These are phyloP conservation scores for Hyaloscypha hepaticicola DNA, from an alignment of 495 filamentous ascomycete genomes.

Conservation along the genomic window DNA sequence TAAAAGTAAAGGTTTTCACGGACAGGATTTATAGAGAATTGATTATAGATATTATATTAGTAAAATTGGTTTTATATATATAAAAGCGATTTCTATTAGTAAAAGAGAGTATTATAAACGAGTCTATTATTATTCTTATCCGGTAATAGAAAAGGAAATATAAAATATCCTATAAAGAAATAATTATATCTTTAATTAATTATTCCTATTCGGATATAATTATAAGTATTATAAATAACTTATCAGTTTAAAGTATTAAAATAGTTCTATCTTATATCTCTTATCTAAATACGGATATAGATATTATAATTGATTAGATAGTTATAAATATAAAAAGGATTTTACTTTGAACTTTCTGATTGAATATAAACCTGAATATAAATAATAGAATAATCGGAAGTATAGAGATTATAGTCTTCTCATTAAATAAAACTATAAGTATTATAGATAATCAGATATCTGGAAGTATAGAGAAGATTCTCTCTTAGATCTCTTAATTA, in stretches of 20 bases:
- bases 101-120: conserved; percentile 15
- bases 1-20: conserved; percentile 4
- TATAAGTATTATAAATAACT: background rate
- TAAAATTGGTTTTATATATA: conserved; percentile 11
- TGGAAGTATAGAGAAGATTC: background rate
- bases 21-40: conserved; percentile 7
- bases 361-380: background rate
- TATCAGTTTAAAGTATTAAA: background rate
- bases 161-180: conserved; percentile 14
- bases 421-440: background rate
- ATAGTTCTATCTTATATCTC: conserved; percentile 1
- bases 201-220: conserved; percentile 3
- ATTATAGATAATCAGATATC: background rate
- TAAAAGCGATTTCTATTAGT: conserved; percentile 8
- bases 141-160: background rate
- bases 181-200: conserved; percentile 11
- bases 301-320: background rate
- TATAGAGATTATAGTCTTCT: background rate
- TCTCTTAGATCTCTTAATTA: no score
- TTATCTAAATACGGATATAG: background rate
- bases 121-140: conserved; percentile 5
- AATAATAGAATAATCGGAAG: no score
- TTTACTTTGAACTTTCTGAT: background rate
- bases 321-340: background rate
- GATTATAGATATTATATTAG: conserved; percentile 4